Base-by-base conservation (phyloP, 2,329 filamentous ascomycete species). In the Exserohilum rostratum region DNA sequence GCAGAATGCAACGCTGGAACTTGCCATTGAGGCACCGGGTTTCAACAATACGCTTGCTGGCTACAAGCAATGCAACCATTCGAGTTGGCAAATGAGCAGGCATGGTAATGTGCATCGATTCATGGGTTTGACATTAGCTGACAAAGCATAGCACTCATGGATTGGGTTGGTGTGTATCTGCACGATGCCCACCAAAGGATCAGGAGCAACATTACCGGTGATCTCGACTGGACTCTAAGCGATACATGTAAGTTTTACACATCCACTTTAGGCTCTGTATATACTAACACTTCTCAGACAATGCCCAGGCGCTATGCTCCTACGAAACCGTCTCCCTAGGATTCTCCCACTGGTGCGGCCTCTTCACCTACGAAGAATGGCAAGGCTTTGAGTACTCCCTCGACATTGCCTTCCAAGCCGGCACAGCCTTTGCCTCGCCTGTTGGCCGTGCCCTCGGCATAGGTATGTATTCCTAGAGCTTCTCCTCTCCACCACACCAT, bases 311-410 rank as follows among this genome's bases (percentile, higher is more conserved):
- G 3, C 80, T 92, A 69, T 93, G 90, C 64, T 86, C 89, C 0
- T 93, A 92, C 67, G 90, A 93, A 72, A 91, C 88, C 0, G 83
- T 90, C n/a, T 86, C 87, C 1, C 87, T 89, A 55, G 90, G 90
- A 18, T 92, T 86, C 77, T 90, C 87, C 62, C 81, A 80, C 9
- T 93, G 90, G 77, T 93, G 90, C 68, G 78, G 85, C 20, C 80
- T 93, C 3, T 93, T 92, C 70, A 91, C 85, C 0, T 90, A 87
- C 61, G 80, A 87, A 17, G 90, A 93, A 69, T 93, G 89, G 89
- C 76, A 84, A 45, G 84, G 82, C 34, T 92, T 88, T 67, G 86
- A 87, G 52, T 93, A 93, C 74, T 83, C 83, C 3, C 79, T 88
- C 51, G 90, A 92, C 61, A 78, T 92, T 31, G 74, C 70, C 29